Conservation (phyloP, 495 filamentous ascomycete species). For the Lophiotrema nucula region DNA sequence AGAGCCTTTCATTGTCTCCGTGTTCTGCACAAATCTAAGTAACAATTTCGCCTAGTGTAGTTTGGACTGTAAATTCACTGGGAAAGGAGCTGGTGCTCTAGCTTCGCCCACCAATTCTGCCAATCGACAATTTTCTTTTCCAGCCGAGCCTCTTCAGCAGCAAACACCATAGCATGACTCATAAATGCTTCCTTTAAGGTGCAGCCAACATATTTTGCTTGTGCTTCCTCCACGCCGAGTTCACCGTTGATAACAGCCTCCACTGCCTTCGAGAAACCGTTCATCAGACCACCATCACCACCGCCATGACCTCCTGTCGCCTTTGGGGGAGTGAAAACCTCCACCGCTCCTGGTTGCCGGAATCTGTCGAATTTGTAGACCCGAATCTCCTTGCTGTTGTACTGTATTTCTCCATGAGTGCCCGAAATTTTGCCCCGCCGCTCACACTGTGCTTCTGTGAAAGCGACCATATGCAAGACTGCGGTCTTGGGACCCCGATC, state of each 20-base stretch:
- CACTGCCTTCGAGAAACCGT: conserved; percentile 77
- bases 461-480: conserved; percentile 88
- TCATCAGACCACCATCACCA: conserved; percentile 78
- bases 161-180: conserved; percentile 92
- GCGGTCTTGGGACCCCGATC: conserved; percentile 76
- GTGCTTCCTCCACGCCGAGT: conserved; percentile 67
- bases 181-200: conserved; percentile 78
- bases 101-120: conserved; percentile 68
- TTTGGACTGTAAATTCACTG: too few relatives aligned
- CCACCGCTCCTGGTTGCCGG: conserved; percentile 54
- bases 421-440: conserved; percentile 82
- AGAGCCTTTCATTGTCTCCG: too few relatives aligned
- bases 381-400: conserved; percentile 66
- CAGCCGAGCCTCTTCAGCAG: conserved; percentile 80
- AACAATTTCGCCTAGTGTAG: too few relatives aligned
- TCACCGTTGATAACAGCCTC: conserved; percentile 71
- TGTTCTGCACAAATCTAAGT: too few relatives aligned
- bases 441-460: conserved; percentile 81
- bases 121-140: conserved; percentile 70
- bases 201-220: conserved; percentile 73
- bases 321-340: conserved; percentile 52
- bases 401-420: conserved; percentile 77
- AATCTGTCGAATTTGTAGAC: conserved; percentile 64
- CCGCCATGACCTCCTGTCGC: conserved; percentile 72
- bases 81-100: too few relatives aligned